These are phyloP conservation scores for Quercus mongolica DNA, from an alignment of 306 rosid genomes.

Conservation along the genomic window DNA sequence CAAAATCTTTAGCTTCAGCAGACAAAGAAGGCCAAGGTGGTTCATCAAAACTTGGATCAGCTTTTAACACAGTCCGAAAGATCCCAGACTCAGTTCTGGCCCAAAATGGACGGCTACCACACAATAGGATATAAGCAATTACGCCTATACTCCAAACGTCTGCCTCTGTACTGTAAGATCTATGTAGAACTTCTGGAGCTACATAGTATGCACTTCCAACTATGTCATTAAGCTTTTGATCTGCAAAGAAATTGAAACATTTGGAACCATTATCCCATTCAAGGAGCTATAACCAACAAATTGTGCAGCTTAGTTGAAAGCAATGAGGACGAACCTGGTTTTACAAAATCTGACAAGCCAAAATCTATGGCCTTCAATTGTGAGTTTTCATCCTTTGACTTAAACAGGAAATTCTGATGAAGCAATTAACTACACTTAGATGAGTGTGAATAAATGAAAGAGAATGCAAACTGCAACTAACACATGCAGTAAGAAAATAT, in stretches of 20 bases:
- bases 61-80: slow-evolving; percentile 82
- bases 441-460: slow-evolving; percentile 12
- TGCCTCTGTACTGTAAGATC: slow-evolving; percentile 88
- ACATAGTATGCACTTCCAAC: slow-evolving; percentile 99
- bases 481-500: slow-evolving; percentile 6
- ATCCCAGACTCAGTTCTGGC: slow-evolving; percentile 95
- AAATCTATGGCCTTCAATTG: slow-evolving; percentile 93
- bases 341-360: slow-evolving; percentile 93
- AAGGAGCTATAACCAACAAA: background rate
- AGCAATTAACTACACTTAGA: slow-evolving; percentile 32
- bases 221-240: slow-evolving; percentile 87
- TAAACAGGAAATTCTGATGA: slow-evolving; percentile 78
- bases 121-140: slow-evolving; percentile 84
- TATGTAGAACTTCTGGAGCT: slow-evolving; percentile 93
- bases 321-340: slow-evolving; percentile 53
- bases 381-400: slow-evolving; percentile 79
- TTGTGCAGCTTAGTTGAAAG: background rate
- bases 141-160: slow-evolving; percentile 96
- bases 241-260: slow-evolving; percentile 48
- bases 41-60: slow-evolving; percentile 86
- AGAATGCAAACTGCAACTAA: background rate
- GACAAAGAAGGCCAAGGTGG: slow-evolving; percentile 94
- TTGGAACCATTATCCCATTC: slow-evolving; percentile 5
- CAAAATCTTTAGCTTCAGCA: slow-evolving; percentile 72
- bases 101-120: slow-evolving; percentile 99